A percentile compares a stretch with the other conserved stretches of the same genome.
phyloP scores from a whole-genome alignment of 768 basidiomycete genomes.

The Suillus placidus region DNA sequence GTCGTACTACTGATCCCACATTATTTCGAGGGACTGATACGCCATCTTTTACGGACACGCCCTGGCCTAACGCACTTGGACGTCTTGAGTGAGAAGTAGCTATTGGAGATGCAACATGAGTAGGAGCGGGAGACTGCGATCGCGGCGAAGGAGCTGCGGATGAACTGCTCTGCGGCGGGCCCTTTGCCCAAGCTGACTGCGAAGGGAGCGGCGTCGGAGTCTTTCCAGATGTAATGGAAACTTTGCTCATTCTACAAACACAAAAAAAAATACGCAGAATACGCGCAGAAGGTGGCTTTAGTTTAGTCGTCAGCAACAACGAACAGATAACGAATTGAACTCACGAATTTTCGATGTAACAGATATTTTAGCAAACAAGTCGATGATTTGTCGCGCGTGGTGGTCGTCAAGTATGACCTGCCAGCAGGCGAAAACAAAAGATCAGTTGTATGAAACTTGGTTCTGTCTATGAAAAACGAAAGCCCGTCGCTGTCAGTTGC shows the following conservation, averaged over 20 bases:
- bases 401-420: slow-evolving; percentile 89
- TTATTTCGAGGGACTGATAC: slow-evolving; percentile 69
- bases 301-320: slow-evolving; percentile 10
- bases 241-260: slow-evolving; percentile 86
- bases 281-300: neutral
- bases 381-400: slow-evolving; percentile 62
- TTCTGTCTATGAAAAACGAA: slow-evolving; percentile 42
- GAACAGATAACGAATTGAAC: slow-evolving; percentile 31
- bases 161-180: slow-evolving; percentile 67
- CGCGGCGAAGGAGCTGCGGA: slow-evolving; percentile 62
- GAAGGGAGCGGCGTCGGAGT: slow-evolving; percentile 71
- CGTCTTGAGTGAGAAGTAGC: slow-evolving; percentile 73
- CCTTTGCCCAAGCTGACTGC: slow-evolving; percentile 91
- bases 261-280: slow-evolving; percentile 8
- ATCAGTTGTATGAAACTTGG: slow-evolving; percentile 46
- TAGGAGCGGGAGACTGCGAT: slow-evolving; percentile 76
- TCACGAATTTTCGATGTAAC: slow-evolving; percentile 44
- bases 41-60: slow-evolving; percentile 77
- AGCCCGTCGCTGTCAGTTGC: slow-evolving; percentile 41
- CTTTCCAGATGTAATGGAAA: slow-evolving; percentile 74
- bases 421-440: slow-evolving; percentile 79
- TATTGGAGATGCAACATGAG: slow-evolving; percentile 47
- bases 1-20: slow-evolving; percentile 66
- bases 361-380: slow-evolving; percentile 51
- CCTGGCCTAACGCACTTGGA: slow-evolving; percentile 72